Evolutionary conservation across 2,329 filamentous ascomycete genomes (phyloP).

Genomic region (Trichophyton equinum): DNA sequence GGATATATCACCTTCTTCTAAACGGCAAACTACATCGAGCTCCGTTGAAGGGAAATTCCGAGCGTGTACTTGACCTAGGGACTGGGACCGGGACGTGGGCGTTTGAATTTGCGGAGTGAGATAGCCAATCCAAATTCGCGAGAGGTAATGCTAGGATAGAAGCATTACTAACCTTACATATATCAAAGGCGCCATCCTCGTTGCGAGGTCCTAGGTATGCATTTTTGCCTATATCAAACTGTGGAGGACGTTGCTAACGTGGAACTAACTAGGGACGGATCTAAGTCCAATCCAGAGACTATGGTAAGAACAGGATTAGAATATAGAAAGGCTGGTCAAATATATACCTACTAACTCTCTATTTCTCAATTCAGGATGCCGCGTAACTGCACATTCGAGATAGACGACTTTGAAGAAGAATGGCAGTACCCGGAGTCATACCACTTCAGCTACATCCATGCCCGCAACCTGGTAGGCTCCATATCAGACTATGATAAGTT

Average conservation of each 20-base stretch:
- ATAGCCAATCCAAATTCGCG: not conserved
- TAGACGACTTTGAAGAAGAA: constrained; percentile 20
- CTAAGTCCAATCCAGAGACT: constrained; percentile 12
- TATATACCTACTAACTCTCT: not conserved
- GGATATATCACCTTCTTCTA: constrained; percentile 8
- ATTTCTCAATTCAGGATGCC: constrained; percentile 14
- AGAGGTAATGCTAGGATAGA: not conserved
- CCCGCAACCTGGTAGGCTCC: constrained; percentile 10
- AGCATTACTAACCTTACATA: not conserved
- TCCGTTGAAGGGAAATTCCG: constrained; percentile 2
- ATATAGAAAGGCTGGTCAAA: not conserved
- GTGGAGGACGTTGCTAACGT: not conserved
- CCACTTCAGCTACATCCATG: constrained; percentile 11
- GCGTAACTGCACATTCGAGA: constrained; percentile 19
- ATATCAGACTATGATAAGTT: constrained; percentile 22
- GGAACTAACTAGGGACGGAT: constrained; percentile 8
- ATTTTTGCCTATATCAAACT: not conserved
- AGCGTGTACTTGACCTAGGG: constrained; percentile 12
- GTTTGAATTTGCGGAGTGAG: constrained; percentile 13
- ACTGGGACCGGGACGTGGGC: constrained; percentile 12
- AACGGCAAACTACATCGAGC: constrained; percentile 9
- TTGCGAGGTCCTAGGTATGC: constrained; percentile 10
- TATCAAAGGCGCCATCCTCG: constrained; percentile 7
- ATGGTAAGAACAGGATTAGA: constrained; percentile 5
- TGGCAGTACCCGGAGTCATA: constrained; percentile 16